Evolutionary conservation across 257 asterid genomes (phyloP).

Genomic region (Fraxinus anomala): DNA sequence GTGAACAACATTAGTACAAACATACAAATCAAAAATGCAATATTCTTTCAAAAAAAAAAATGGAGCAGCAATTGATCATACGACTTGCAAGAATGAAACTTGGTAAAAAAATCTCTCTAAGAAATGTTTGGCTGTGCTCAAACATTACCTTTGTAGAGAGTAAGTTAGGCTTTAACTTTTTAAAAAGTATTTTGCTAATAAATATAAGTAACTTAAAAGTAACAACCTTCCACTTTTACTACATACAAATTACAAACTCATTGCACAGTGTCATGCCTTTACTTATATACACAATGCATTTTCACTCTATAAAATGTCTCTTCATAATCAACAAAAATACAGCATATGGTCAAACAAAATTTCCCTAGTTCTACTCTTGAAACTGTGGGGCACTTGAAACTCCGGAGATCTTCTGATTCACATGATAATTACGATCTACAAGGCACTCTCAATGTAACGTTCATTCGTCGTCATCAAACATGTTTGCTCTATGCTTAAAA

Average conservation of each 20-base stretch:
- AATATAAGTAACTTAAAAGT: no score
- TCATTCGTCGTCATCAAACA: background rate
- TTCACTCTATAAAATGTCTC: slow-evolving; percentile 27
- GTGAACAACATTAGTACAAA: no score
- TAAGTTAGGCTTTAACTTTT: no score
- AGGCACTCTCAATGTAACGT: slow-evolving; percentile 14
- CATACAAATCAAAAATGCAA: no score
- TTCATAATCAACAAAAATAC: slow-evolving; percentile 24
- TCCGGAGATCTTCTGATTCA: background rate
- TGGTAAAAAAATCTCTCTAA: no score
- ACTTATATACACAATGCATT: slow-evolving; percentile 30
- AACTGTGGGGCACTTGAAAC: slow-evolving; percentile 25
- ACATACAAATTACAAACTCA: slow-evolving; percentile 35
- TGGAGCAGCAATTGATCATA: no score
- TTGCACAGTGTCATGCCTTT: slow-evolving; percentile 35
- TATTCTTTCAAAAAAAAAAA: no score
- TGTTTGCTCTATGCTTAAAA: background rate
- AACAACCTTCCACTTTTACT: no score
- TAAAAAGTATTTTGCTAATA: no score
- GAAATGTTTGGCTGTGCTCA: no score
- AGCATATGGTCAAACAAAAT: slow-evolving; percentile 20
- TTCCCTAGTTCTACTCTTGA: slow-evolving; percentile 25
- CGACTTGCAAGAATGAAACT: no score
- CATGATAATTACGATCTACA: slow-evolving; percentile 15
- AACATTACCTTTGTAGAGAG: no score